phyloP scores from a whole-genome alignment of 352 stramenopile species.

The Phytophthora crassamura region DNA sequence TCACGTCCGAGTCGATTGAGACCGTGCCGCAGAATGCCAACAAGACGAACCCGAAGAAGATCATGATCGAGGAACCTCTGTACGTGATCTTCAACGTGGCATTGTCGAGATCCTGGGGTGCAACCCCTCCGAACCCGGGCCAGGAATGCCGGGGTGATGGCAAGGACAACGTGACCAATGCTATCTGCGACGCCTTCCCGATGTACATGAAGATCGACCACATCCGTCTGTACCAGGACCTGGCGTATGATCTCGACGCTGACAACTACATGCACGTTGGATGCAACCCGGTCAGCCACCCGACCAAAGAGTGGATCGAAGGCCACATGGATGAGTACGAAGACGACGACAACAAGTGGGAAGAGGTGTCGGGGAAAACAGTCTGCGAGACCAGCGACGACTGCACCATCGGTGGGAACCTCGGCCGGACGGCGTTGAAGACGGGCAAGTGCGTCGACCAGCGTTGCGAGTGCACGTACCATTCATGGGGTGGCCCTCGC shows the following conservation, averaged over 20 bases:
- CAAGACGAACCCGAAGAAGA: slow-evolving; percentile 71
- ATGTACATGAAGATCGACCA: too few relatives aligned
- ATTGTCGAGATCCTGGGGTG: slow-evolving; percentile 76
- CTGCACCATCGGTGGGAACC: slow-evolving; percentile 40
- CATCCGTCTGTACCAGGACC: slow-evolving; percentile 83
- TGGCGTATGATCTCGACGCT: slow-evolving; percentile 33
- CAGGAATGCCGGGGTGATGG: slow-evolving; percentile 36
- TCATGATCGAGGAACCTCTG: slow-evolving; percentile 91
- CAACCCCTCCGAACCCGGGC: slow-evolving; percentile 26
- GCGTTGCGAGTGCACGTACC: slow-evolving; percentile 56
- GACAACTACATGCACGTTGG: slow-evolving; percentile 38
- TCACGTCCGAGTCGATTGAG: slow-evolving; percentile 49
- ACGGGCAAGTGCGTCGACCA: slow-evolving; percentile 54
- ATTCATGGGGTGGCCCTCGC: slow-evolving; percentile 63
- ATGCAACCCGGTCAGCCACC: slow-evolving; percentile 42
- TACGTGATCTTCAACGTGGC: slow-evolving; percentile 95
- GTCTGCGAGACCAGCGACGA: slow-evolving; percentile 55
- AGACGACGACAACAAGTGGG: slow-evolving; percentile 42
- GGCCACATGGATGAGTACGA: slow-evolving; percentile 44
- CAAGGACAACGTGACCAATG: slow-evolving; percentile 43
- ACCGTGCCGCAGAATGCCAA: slow-evolving; percentile 49
- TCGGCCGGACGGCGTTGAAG: slow-evolving; percentile 26
- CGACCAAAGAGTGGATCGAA: slow-evolving; percentile 46
- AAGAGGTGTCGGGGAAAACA: slow-evolving; percentile 43
- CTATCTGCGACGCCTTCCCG: slow-evolving; percentile 50